phyloP scores from a whole-genome alignment of 257 asterid genomes.

The Ilex asprella region DNA sequence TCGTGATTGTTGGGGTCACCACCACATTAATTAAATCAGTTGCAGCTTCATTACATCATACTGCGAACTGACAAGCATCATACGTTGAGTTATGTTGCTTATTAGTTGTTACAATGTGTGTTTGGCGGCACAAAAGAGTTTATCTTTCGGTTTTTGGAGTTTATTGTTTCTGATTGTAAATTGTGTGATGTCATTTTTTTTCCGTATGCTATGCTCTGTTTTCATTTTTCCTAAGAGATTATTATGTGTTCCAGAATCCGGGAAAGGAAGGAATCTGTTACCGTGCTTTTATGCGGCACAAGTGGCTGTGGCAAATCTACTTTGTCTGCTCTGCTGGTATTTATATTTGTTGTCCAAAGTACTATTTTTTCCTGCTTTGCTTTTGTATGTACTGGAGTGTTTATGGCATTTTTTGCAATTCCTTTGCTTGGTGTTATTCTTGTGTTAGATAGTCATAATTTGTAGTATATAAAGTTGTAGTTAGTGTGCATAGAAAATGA shows the following conservation, averaged over 20 bases:
- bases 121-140: neutral
- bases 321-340: conserved; percentile 94
- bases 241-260: conserved; percentile 54
- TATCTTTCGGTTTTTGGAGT: neutral
- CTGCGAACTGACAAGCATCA: too few species aligned
- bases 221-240: conserved; percentile 1
- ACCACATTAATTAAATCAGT: too few species aligned
- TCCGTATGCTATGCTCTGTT: neutral
- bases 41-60: too few species aligned
- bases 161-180: neutral
- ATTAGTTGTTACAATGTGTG: too few species aligned
- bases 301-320: conserved; percentile 99
- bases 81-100: too few species aligned
- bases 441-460: neutral
- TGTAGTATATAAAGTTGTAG: neutral
- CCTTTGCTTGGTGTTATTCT: neutral
- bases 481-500: neutral
- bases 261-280: conserved; percentile 89
- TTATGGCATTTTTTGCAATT: conserved; percentile 2
- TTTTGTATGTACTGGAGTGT: conserved; percentile 2
- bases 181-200: neutral
- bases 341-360: conserved; percentile 4
- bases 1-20: too few species aligned
- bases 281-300: conserved; percentile 85
- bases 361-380: conserved; percentile 4